These are phyloP conservation scores for Yamadazyma insecticola DNA, from an alignment of 805 yeast species.

Conservation along the genomic window DNA sequence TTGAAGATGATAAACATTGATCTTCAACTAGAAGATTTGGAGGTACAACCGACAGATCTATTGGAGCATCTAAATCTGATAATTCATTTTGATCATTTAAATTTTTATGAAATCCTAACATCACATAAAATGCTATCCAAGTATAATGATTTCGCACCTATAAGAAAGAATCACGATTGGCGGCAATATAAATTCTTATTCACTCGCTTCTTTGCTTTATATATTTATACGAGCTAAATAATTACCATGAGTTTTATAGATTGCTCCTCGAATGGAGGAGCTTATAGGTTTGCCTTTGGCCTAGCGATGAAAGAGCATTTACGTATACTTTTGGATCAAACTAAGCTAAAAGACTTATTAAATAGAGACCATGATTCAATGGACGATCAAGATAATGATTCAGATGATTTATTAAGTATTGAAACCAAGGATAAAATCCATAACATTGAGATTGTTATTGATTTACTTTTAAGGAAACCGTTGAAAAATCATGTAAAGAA, in stretches of 20 bases:
- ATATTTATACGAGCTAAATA: too few relatives aligned
- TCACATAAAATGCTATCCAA: too few relatives aligned
- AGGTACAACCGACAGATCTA: constrained; percentile 3
- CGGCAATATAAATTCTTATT: too few relatives aligned
- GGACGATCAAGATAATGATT: constrained; percentile 7
- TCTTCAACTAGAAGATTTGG: constrained; percentile 19
- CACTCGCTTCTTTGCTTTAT: too few relatives aligned
- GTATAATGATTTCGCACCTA: too few relatives aligned
- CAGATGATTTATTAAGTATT: constrained; percentile 11
- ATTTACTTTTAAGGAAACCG: constrained; percentile 11
- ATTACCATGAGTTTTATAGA: constrained; percentile 4
- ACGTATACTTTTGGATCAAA: constrained; percentile 2
- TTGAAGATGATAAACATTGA: constrained; percentile 29
- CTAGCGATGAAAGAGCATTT: constrained; percentile 21
- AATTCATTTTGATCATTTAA: too few relatives aligned
- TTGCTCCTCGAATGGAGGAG: constrained; percentile 8
- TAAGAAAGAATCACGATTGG: too few relatives aligned
- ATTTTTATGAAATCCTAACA: too few relatives aligned
- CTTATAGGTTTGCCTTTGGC: constrained; percentile 20
- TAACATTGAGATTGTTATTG: constrained; percentile 14
- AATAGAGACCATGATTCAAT: background rate
- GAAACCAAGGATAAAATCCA: constrained; percentile 14
- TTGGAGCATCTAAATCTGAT: too few relatives aligned
- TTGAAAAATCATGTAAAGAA: constrained; percentile 11
- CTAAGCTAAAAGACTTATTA: background rate